These are phyloP conservation scores for Rheum nobile DNA, from an alignment of 148 eudicot species.

Conservation along the genomic window DNA sequence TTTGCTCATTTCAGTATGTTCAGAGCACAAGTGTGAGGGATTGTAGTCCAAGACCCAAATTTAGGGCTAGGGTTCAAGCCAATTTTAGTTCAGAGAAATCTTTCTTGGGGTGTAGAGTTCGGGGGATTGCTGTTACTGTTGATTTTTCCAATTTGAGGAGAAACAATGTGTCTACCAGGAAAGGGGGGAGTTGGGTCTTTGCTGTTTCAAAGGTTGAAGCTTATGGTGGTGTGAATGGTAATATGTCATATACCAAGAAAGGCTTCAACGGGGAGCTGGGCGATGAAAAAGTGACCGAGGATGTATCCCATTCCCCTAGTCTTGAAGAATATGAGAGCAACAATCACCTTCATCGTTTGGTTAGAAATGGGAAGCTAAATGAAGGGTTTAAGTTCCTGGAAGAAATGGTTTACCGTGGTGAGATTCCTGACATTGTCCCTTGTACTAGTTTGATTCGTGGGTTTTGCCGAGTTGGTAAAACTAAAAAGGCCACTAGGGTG, in stretches of 20 bases:
- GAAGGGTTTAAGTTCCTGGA: slow-evolving; percentile 46
- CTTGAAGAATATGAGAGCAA: slow-evolving; percentile 49
- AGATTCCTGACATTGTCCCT: slow-evolving; percentile 49
- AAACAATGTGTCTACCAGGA: slow-evolving; percentile 15
- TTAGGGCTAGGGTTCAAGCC: slow-evolving; percentile 23
- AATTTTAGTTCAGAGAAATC: slow-evolving; percentile 13
- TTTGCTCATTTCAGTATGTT: slow-evolving; percentile 32
- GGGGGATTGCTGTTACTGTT: slow-evolving; percentile 6
- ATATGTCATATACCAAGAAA: slow-evolving; percentile 20
- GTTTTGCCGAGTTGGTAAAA: slow-evolving; percentile 43
- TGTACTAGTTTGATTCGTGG: slow-evolving; percentile 64
- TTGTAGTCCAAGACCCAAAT: slow-evolving; percentile 10
- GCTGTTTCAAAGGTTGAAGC: slow-evolving; percentile 29
- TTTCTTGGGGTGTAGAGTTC: slow-evolving; percentile 2
- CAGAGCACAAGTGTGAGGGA: slow-evolving; percentile 12
- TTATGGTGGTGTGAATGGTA: slow-evolving; percentile 28
- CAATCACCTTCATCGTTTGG: slow-evolving; percentile 33
- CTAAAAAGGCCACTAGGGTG: slow-evolving; percentile 57
- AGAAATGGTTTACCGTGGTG: slow-evolving; percentile 51
- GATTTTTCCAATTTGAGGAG: slow-evolving; percentile 16
- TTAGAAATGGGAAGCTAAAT: slow-evolving; percentile 45
- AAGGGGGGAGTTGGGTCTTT: slow-evolving; percentile 19
- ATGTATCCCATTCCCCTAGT: slow-evolving; percentile 10
- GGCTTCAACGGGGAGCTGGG: slow-evolving; percentile 7
- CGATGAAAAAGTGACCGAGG: slow-evolving; percentile 2